Conservation (phyloP, 345 rosid genomes). For the Turnera subulata region DNA sequence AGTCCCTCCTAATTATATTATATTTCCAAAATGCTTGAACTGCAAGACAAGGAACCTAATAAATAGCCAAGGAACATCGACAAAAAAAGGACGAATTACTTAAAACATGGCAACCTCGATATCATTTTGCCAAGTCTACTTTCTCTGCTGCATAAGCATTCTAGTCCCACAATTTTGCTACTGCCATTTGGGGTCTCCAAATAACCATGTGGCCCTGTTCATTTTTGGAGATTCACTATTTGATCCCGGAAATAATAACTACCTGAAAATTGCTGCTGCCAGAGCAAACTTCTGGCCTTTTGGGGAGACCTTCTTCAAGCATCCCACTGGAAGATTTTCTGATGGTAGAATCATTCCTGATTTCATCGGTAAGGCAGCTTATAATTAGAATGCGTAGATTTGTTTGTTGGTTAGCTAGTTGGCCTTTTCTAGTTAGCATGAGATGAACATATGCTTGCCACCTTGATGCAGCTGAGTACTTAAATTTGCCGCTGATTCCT, state of each 20-base stretch:
- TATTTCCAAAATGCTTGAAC: too few species aligned
- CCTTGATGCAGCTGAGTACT: slow-evolving; percentile 32
- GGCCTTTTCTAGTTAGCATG: too few species aligned
- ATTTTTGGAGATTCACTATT: slow-evolving; percentile 38
- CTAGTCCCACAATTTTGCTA: too few species aligned
- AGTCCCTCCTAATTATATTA: too few species aligned
- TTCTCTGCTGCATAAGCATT: not conserved
- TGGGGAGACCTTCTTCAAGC: slow-evolving; percentile 25
- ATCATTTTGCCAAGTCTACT: too few species aligned
- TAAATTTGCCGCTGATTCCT: slow-evolving; percentile 42
- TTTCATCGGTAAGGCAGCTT: slow-evolving; percentile 18
- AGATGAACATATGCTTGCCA: not conserved
- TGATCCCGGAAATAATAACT: slow-evolving; percentile 37
- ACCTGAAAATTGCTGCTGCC: slow-evolving; percentile 11
- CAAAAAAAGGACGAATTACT: too few species aligned
- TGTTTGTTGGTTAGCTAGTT: too few species aligned
- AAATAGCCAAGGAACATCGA: too few species aligned
- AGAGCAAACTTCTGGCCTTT: slow-evolving; percentile 32
- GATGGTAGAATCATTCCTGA: slow-evolving; percentile 29
- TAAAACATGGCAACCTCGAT: too few species aligned
- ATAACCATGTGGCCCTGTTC: slow-evolving; percentile 14
- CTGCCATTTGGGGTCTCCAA: not conserved
- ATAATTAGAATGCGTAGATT: too few species aligned
- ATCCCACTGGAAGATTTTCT: slow-evolving; percentile 28
- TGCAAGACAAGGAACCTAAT: too few species aligned